These are phyloP conservation scores for Cubamyces lactineus DNA, from an alignment of 768 basidiomycete species.

Conservation along the genomic window DNA sequence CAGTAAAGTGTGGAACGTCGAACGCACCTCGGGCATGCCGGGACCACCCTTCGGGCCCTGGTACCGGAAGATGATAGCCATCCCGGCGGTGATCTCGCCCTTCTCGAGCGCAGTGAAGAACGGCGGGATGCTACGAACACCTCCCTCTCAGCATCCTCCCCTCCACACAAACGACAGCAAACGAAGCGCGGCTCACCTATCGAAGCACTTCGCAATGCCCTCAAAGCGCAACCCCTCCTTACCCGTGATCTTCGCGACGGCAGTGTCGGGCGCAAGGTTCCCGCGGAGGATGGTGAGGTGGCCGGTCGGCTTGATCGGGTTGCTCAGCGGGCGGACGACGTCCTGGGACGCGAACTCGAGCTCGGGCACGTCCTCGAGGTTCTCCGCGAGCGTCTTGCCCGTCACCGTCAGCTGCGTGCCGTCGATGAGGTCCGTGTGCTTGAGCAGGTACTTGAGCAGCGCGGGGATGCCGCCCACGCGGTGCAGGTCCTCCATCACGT, in stretches of 20 bases:
- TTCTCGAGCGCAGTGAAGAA: conserved; percentile 76
- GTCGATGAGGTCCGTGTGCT: conserved; percentile 78
- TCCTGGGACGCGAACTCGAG: conserved; percentile 75
- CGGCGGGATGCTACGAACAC: conserved; percentile 55
- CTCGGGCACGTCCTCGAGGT: conserved; percentile 76
- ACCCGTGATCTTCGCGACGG: conserved; percentile 92
- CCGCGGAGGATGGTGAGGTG: conserved; percentile 88
- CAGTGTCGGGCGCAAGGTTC: conserved; percentile 84
- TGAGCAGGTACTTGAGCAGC: conserved; percentile 80
- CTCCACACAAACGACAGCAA: no score
- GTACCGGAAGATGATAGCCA: conserved; percentile 81
- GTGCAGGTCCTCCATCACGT: conserved; percentile 91
- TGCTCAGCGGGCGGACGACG: conserved; percentile 67
- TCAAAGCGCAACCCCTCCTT: conserved; percentile 88
- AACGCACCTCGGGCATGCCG: conserved; percentile 80
- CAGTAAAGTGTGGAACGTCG: background rate
- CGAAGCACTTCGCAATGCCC: conserved; percentile 80
- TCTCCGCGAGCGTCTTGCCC: conserved; percentile 87
- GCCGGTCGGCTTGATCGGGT: conserved; percentile 86
- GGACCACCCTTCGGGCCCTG: conserved; percentile 92
- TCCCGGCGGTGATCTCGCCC: conserved; percentile 77
- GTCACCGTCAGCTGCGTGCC: conserved; percentile 87
- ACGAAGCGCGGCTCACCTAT: conserved; percentile 56
- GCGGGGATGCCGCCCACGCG: conserved; percentile 84
- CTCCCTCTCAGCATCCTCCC: background rate